A percentile compares a stretch with the other conserved stretches of the same genome.
phyloP scores from a whole-genome alignment of 1,284 basidiomycete genomes.

The Ceratobasidium sp. region DNA sequence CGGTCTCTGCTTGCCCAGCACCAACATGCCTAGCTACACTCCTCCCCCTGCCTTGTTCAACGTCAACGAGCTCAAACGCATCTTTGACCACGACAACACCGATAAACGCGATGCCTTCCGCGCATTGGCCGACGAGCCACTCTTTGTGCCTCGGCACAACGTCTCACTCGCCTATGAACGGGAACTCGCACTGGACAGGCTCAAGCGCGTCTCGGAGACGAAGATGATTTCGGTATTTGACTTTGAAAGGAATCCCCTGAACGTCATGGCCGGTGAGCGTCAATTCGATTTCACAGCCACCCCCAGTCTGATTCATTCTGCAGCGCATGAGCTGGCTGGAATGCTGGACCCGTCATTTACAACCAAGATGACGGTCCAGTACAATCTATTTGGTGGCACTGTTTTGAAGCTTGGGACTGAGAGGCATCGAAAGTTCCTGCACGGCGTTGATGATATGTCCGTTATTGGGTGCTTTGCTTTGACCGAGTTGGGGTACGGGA shows the following conservation, averaged over 20 bases:
- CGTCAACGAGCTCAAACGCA: slow-evolving; percentile 39
- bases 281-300: background rate
- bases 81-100: slow-evolving; percentile 44
- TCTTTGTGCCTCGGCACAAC: slow-evolving; percentile 45
- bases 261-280: slow-evolving; percentile 44
- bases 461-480: slow-evolving; percentile 46
- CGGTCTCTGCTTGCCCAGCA: background rate
- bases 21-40: slow-evolving; percentile 37
- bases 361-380: slow-evolving; percentile 45
- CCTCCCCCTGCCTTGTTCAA: slow-evolving; percentile 36
- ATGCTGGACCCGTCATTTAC: slow-evolving; percentile 44
- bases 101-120: slow-evolving; percentile 39
- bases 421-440: slow-evolving; percentile 35
- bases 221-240: slow-evolving; percentile 44
- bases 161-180: slow-evolving; percentile 43
- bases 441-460: slow-evolving; percentile 42
- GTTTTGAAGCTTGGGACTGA: slow-evolving; percentile 44
- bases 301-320: background rate
- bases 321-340: slow-evolving; percentile 36
- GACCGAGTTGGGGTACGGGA: slow-evolving; percentile 43
- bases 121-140: slow-evolving; percentile 37
- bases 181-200: slow-evolving; percentile 43
- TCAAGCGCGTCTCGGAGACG: slow-evolving; percentile 41
- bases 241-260: slow-evolving; percentile 43
- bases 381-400: slow-evolving; percentile 45